Evolutionary conservation across 257 asterid genomes (phyloP).

Genomic region (Ajuga chamaepitys): DNA sequence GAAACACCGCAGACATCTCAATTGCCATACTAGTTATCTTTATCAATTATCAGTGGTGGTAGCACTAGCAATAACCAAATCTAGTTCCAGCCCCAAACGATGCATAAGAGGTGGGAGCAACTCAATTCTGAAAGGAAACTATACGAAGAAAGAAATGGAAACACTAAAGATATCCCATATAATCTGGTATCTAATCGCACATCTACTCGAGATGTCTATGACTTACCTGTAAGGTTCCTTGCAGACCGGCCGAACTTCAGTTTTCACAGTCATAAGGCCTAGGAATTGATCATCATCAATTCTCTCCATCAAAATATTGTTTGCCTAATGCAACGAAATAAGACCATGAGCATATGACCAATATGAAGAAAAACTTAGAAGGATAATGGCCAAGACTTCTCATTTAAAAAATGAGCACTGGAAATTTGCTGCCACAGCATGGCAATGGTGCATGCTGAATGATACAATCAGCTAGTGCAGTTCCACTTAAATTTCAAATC

Average conservation of each 20-base stretch:
- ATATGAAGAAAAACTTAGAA: neutral
- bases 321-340: slow-evolving; percentile 50
- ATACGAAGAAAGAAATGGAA: neutral
- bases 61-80: neutral
- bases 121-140: neutral
- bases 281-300: slow-evolving; percentile 84
- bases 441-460: neutral
- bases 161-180: neutral
- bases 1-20: slow-evolving; percentile 1
- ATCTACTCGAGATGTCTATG: neutral
- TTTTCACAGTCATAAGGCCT: slow-evolving; percentile 67
- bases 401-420: neutral
- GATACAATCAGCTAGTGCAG: neutral
- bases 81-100: neutral
- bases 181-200: neutral
- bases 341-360: slow-evolving; percentile 2
- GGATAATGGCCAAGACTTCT: neutral
- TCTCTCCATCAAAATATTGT: slow-evolving; percentile 58
- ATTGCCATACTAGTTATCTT: neutral
- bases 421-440: slow-evolving; percentile 1
- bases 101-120: neutral
- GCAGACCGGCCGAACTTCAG: slow-evolving; percentile 70
- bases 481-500: neutral
- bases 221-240: slow-evolving; percentile 87
- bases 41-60: neutral